Evolutionary conservation across 106 monocot species (phyloP), one percentile per base, ranked within the genome.

Genomic region (Triglochin maritima): DNA sequence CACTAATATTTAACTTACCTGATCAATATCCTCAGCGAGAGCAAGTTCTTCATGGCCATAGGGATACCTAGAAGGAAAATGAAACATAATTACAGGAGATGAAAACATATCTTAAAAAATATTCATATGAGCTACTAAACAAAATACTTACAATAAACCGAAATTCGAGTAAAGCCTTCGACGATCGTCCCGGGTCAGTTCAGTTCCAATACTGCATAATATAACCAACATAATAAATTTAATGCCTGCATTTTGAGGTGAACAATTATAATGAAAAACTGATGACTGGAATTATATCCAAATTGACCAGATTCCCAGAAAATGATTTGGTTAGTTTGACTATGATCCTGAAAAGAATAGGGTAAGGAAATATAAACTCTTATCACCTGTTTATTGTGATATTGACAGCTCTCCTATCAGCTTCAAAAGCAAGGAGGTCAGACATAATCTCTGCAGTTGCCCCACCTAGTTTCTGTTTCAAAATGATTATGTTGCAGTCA

Each of bases 391-490:
- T 98, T 62, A 86, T 98, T 6, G 92, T 98, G 15, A 98, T 98
- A 72, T 88, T 98, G 49, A 98, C 84, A 75, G 98, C 88, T 82
- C 98, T 92, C 84, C 98, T 84, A 60, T 98, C 98, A 62, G 98
- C 98, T 86, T 98, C 98, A 78, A 89, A 98, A 42, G 91, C 69
- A 65, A 98, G 92, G 11, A 98, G 92, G 63, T 98, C 92, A 79
- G 82, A 88, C 98, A 92, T 98, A 57, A 98, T 98, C 59, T 98
- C 98, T 67, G 92, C 79, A 71, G 98, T 98, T 44, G 92, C 98
- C 71, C 98, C 92, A 64, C 98, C 98, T 4, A 98, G 67, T 89
- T 86, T 91, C 98, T 98, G 68, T 56, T 77, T 59, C 3, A 76
- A 44, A 69, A 58, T 46, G 10, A 69, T 62, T 44, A 47, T 12